These are phyloP conservation scores for Pythium coloratum DNA, from an alignment of 352 stramenopile genomes.

Conservation along the genomic window DNA sequence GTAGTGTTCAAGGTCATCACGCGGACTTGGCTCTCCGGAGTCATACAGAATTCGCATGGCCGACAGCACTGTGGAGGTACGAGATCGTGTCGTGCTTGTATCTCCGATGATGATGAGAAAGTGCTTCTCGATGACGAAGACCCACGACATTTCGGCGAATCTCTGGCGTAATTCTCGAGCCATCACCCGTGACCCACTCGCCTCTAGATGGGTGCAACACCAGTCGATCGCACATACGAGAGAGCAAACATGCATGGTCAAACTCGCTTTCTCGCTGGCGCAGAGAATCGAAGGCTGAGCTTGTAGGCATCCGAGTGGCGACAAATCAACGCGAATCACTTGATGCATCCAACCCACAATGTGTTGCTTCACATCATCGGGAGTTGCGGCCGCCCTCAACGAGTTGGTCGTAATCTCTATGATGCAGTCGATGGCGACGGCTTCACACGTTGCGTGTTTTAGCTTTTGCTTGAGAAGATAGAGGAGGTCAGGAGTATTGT, in stretches of 20 bases:
- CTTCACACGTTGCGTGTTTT: background rate
- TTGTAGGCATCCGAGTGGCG: background rate
- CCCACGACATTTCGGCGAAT: background rate
- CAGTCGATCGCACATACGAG: slow-evolving; percentile 7
- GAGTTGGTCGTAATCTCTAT: background rate
- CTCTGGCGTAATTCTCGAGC: background rate
- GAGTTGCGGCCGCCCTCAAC: background rate
- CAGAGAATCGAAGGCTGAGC: background rate
- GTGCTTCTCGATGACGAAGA: background rate
- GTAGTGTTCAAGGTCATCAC: background rate
- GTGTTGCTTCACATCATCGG: background rate
- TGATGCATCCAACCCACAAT: background rate
- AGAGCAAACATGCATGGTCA: background rate
- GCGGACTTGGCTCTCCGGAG: background rate
- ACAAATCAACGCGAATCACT: background rate
- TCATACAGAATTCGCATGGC: slow-evolving; percentile 5
- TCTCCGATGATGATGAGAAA: background rate
- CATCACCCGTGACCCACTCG: background rate
- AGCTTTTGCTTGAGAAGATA: background rate
- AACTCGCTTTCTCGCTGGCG: background rate
- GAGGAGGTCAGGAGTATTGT: background rate
- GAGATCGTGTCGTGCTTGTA: background rate
- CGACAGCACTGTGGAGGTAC: background rate
- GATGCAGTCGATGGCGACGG: background rate
- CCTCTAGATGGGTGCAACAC: background rate